Evolutionary conservation across 2,329 filamentous ascomycete species (phyloP), one percentile per base, ranked within the genome.

Genomic region (Epichloe festucae): DNA sequence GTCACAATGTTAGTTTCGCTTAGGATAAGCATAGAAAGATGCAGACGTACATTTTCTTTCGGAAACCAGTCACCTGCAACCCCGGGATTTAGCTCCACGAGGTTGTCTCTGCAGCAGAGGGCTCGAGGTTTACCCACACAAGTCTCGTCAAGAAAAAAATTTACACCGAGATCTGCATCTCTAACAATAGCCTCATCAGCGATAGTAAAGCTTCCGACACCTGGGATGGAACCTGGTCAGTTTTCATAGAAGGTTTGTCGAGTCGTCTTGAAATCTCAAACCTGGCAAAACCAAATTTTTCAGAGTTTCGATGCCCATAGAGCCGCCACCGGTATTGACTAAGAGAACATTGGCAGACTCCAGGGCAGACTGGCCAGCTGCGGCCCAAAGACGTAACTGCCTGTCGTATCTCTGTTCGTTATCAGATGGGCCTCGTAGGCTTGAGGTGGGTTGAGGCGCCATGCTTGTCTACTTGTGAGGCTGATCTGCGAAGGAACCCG

Each of bases 231-330:
- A 23, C 15, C n/a, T 44, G 21, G 15, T 50, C 17, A 44, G 35
- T 23, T 31, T 19, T 15, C 14, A 8, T 21, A n/a, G 15, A 31
- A 40, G 10, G 35, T 19, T 44, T 36, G 31, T 31, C 40, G 10
- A 21, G 34, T 12, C 11, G n/a, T 21, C 34, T 34, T 40, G 41
- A 59, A 67, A 51, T 67, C 3, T 38, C 48, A 27, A 38, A 82
- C 83, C 88, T 52, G 93, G 93, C 8, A 98, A 73, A 3, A 98
- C 87, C n/a, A 98, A 79, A 64, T 98, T 98, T 75, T 98, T 98
- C 55, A 98, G 77, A 0, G 90, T 84, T 68, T 98, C 93, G 12
- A 94, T 78, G 14, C 90, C 93, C 36, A 89, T 87, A 2, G 89
- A 87, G 10, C 91, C 91, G n/a, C 85, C 71, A 2, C 89, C 86